These are phyloP conservation scores for Gracilariopsis chorda DNA, from an alignment of 23 red algal genomes.

Conservation along the genomic window DNA sequence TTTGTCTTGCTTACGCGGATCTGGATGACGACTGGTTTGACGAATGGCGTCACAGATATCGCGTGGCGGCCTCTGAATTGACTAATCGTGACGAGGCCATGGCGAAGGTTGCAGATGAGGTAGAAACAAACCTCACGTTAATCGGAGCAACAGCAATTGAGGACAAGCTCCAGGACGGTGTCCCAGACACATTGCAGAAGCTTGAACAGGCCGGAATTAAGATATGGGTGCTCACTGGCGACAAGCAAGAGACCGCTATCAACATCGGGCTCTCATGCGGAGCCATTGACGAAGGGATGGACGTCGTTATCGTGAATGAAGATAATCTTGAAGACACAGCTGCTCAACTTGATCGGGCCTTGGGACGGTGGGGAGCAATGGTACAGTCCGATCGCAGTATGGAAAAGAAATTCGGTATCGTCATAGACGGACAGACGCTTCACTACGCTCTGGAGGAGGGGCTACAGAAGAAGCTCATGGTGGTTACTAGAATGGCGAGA, in stretches of 20 bases:
- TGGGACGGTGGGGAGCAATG: slow-evolving; percentile 73
- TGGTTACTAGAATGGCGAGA: slow-evolving; percentile 46
- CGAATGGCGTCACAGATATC: slow-evolving; percentile 69
- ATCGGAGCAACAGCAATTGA: slow-evolving; percentile 89
- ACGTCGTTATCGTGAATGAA: slow-evolving; percentile 80
- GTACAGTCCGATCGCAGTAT: slow-evolving; percentile 44
- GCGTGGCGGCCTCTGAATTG: slow-evolving; percentile 37
- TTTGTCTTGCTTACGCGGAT: slow-evolving; percentile 82
- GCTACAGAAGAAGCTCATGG: slow-evolving; percentile 70
- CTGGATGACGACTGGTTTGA: slow-evolving; percentile 72
- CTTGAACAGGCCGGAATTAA: slow-evolving; percentile 78
- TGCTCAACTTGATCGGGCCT: slow-evolving; percentile 75
- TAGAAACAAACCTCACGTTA: slow-evolving; percentile 76
- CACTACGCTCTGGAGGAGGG: slow-evolving; percentile 66
- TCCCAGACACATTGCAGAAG: slow-evolving; percentile 83
- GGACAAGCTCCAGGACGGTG: slow-evolving; percentile 91
- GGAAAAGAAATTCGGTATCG: slow-evolving; percentile 64
- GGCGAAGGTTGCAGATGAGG: slow-evolving; percentile 67
- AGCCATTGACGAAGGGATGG: slow-evolving; percentile 82
- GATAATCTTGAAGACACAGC: slow-evolving; percentile 73
- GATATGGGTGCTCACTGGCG: slow-evolving; percentile 95
- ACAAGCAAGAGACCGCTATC: slow-evolving; percentile 98
- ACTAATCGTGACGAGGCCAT: slow-evolving; percentile 54
- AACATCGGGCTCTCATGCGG: slow-evolving; percentile 97
- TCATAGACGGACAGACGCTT: slow-evolving; percentile 83